A percentile compares a stretch with the other conserved stretches of the same genome.
These are phyloP conservation scores for Termitomyces sp. DNA, from an alignment of 768 basidiomycete species.

Conservation along the genomic window DNA sequence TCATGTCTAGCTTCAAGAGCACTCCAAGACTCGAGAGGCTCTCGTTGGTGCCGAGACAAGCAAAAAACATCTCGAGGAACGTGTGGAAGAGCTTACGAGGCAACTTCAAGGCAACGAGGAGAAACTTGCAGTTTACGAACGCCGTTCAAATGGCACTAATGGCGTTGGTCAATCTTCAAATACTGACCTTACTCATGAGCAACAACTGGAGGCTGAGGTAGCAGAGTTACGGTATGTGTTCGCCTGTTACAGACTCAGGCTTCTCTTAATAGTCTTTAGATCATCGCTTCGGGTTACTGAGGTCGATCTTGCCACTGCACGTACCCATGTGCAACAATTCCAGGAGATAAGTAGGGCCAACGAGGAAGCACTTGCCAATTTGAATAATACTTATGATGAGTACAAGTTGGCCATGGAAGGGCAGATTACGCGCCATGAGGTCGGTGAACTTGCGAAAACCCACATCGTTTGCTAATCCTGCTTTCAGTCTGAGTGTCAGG, in stretches of 20 bases:
- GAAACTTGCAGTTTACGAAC: constrained; percentile 85
- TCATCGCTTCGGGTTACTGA: constrained; percentile 74
- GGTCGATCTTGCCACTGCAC: constrained; percentile 69
- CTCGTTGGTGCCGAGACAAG: constrained; percentile 74
- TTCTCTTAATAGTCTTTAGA: constrained; percentile 33
- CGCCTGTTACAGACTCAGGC: not conserved
- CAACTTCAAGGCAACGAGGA: constrained; percentile 77
- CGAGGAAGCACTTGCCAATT: constrained; percentile 67
- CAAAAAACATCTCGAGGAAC: constrained; percentile 75
- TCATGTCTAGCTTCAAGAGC: constrained; percentile 52
- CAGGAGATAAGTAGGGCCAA: constrained; percentile 81
- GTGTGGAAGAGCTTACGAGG: constrained; percentile 54
- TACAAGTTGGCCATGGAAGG: constrained; percentile 72
- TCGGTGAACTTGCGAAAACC: constrained; percentile 26
- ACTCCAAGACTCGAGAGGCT: constrained; percentile 65
- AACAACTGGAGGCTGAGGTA: constrained; percentile 80
- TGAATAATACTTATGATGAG: constrained; percentile 76
- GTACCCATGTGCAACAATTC: constrained; percentile 78
- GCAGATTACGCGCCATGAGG: constrained; percentile 66
- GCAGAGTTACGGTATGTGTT: constrained; percentile 72
- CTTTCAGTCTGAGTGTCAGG: constrained; percentile 57
- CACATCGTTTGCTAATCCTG: not conserved
- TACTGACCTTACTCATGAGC: constrained; percentile 58
- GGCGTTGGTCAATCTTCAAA: constrained; percentile 32
- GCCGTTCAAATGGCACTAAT: constrained; percentile 40